Evolutionary conservation across 805 yeast species (phyloP), one percentile per base, ranked within the genome.

Genomic region (Wickerhamiella kurtzmanii): DNA sequence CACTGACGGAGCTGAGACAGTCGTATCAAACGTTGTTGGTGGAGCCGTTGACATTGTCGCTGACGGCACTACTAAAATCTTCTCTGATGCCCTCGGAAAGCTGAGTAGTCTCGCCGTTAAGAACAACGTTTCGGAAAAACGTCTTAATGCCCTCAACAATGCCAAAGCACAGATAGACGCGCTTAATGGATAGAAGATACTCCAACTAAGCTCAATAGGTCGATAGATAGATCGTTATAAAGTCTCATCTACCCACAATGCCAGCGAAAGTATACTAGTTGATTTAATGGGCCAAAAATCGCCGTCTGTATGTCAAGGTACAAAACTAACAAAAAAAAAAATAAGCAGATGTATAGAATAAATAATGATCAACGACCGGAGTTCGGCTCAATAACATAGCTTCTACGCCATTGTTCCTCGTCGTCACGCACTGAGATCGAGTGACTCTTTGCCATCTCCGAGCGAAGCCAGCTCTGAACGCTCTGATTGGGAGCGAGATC

Each of bases 341-440:
- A 16, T 35, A 15, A 11, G 17, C 16, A 37, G 37, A 41, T 22
- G 35, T 32, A 36, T 46, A 40, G 17, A 47, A 48, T 45, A 44
- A 44, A 46, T 43, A 41, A 18, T 37, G n/a, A n/a, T 32, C 35
- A 16, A 19, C 9, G 18, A 20, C 16, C 17, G 19, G 41, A 41
- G 13, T 42, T 38, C 6, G 67, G 67, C 56, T 65, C 64, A 39
- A 63, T 60, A 21, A 63, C 52, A 44, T 62, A 57, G 41, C 60
- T 56, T 25, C 67, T 60, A 19, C 67, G 60, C 66, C 67, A 64
- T 37, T 60, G 60, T 3, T 53, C 61, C 39, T 64, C 62, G 21
- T 49, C 47, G 46, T 64, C 65, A 15, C 49, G 48, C 3, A 49
- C 44, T 5, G 60, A 58, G 19, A 52, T 49, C 6, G 53, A 48